These are phyloP conservation scores for Starmerella floris DNA, from an alignment of 805 yeast genomes.

Conservation along the genomic window DNA sequence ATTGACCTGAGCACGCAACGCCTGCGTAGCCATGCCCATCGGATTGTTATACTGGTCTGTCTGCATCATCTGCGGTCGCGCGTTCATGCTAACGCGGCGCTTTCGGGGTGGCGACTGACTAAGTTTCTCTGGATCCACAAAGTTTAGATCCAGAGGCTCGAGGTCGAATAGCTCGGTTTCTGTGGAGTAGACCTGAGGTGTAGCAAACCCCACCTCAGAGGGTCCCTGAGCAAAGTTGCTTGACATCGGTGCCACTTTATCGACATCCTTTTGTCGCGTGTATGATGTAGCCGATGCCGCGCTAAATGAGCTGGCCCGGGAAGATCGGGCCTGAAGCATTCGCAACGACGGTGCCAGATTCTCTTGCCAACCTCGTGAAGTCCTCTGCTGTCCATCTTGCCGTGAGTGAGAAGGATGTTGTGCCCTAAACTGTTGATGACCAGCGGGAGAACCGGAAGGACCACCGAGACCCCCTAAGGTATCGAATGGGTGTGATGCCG, in stretches of 20 bases:
- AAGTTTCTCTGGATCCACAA: constrained; percentile 7
- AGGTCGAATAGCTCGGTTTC: constrained; percentile 21
- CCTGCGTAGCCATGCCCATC: constrained; percentile 6
- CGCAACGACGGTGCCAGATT: constrained; percentile 1
- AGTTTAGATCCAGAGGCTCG: constrained; percentile 13
- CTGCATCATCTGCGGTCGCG: neutral
- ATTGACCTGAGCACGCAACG: constrained; percentile 6
- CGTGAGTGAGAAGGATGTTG: neutral
- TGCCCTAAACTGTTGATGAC: no score
- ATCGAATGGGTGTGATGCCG: neutral
- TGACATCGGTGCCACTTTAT: constrained; percentile 11
- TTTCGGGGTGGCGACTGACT: constrained; percentile 11
- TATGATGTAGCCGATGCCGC: constrained; percentile 52
- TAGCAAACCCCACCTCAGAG: constrained; percentile 62
- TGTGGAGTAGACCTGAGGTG: constrained; percentile 45
- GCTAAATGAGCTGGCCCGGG: constrained; percentile 36
- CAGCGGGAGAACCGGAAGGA: no score
- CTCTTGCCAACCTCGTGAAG: neutral
- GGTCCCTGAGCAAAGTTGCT: constrained; percentile 32
- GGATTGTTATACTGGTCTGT: neutral
- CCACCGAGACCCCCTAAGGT: neutral
- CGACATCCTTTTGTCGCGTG: constrained; percentile 37
- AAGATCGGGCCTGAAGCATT: constrained; percentile 8
- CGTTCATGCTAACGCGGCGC: constrained; percentile 7
- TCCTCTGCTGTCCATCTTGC: neutral